These are phyloP conservation scores for Luvunga scandens DNA, from an alignment of 345 rosid genomes.

Conservation along the genomic window DNA sequence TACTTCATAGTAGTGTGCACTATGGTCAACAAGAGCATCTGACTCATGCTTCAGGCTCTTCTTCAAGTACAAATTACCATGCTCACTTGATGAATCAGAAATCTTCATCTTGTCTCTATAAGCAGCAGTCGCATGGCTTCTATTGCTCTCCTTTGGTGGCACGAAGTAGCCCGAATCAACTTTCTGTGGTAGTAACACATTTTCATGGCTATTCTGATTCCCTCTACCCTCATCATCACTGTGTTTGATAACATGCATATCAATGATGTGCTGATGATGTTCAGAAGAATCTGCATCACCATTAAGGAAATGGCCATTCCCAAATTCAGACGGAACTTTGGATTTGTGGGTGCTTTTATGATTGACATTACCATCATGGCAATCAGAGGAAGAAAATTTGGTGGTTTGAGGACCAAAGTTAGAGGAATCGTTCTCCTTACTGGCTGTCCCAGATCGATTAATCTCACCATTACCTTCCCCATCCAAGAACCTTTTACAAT, in stretches of 20 bases:
- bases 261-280: conserved; percentile 6
- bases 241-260: conserved; percentile 8
- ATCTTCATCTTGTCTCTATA: conserved; percentile 22
- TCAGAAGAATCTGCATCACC: conserved; percentile 18
- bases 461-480: conserved; percentile 27
- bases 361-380: conserved; percentile 3
- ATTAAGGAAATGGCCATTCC: background rate
- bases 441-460: background rate
- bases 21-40: conserved; percentile 13
- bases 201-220: conserved; percentile 10
- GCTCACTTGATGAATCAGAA: conserved; percentile 16
- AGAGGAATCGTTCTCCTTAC: conserved; percentile 21
- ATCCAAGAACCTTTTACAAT: conserved; percentile 25
- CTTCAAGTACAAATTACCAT: conserved; percentile 12
- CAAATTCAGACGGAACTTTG: background rate
- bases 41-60: conserved; percentile 23
- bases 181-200: conserved; percentile 14
- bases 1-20: conserved; percentile 9
- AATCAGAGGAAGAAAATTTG: conserved; percentile 11
- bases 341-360: background rate
- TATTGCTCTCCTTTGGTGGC: conserved; percentile 18
- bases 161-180: conserved; percentile 17
- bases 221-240: conserved; percentile 16
- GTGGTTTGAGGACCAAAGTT: conserved; percentile 14
- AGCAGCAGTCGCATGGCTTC: conserved; percentile 22